phyloP scores from a whole-genome alignment of 129 eudicot genomes.

The Pittosporum tobira region DNA sequence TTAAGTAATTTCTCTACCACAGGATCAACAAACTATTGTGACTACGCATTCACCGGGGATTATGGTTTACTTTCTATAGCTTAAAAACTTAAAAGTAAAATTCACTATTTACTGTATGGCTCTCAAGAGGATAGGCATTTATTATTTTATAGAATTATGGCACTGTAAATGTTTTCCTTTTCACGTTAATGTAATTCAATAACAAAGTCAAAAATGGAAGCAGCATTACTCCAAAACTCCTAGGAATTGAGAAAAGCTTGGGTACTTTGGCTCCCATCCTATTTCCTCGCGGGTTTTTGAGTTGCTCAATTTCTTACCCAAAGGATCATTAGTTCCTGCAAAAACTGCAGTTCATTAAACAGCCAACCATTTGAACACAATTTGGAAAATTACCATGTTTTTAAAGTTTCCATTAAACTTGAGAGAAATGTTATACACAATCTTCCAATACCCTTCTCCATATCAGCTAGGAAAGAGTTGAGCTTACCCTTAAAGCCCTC shows the following conservation, averaged over 20 bases:
- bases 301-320: conserved; percentile 85
- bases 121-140: too few relatives aligned
- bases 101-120: too few relatives aligned
- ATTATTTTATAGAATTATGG: too few relatives aligned
- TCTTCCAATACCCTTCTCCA: neutral
- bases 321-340: conserved; percentile 66
- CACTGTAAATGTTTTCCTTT: neutral
- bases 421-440: too few relatives aligned
- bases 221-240: neutral
- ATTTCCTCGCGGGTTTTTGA: conserved; percentile 54
- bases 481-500: conserved; percentile 62
- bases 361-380: neutral
- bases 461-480: too few relatives aligned
- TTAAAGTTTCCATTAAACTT: neutral
- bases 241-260: conserved; percentile 2
- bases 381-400: neutral
- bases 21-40: too few relatives aligned
- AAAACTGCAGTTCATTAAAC: conserved; percentile 3
- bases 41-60: too few relatives aligned
- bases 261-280: conserved; percentile 9
- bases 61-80: too few relatives aligned
- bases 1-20: too few relatives aligned
- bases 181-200: too few relatives aligned
- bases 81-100: too few relatives aligned
- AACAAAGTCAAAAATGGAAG: neutral